Evolutionary conservation across 805 yeast genomes (phyloP).

Genomic region (Barnettozyma botsteinii): DNA sequence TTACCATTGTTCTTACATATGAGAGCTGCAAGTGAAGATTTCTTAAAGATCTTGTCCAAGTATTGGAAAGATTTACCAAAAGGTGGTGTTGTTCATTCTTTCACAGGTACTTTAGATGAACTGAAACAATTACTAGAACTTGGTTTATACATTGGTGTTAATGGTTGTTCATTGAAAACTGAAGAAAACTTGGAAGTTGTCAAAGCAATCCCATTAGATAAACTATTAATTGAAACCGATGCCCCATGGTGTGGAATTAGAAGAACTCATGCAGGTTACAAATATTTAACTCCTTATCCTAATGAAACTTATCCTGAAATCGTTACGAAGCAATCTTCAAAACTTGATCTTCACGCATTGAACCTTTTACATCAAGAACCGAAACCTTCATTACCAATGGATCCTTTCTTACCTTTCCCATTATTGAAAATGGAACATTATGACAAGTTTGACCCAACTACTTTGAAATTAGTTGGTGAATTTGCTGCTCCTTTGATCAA

Average conservation of each 20-base stretch:
- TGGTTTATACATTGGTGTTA: conserved; percentile 73
- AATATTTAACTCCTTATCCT: conserved; percentile 50
- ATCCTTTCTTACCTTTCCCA: conserved; percentile 55
- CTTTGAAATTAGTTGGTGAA: conserved; percentile 27
- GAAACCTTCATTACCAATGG: conserved; percentile 26
- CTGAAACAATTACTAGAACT: conserved; percentile 47
- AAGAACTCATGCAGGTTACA: conserved; percentile 70
- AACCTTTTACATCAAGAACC: conserved; percentile 3
- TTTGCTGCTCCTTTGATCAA: conserved; percentile 47
- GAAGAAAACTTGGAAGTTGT: conserved; percentile 68
- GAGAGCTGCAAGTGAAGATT: conserved; percentile 82
- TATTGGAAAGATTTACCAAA: conserved; percentile 33
- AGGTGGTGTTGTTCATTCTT: conserved; percentile 87
- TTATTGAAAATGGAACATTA: conserved; percentile 61
- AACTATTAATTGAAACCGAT: conserved; percentile 83
- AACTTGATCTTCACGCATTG: conserved; percentile 10
- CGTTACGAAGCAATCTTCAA: conserved; percentile 15
- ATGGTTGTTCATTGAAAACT: conserved; percentile 88
- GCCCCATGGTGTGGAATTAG: conserved; percentile 98
- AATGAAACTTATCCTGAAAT: conserved; percentile 47
- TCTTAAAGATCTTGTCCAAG: conserved; percentile 56
- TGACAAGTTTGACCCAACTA: conserved; percentile 28
- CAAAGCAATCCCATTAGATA: conserved; percentile 58
- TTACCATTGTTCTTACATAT: conserved; percentile 87
- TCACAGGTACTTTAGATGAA: conserved; percentile 77